Base-by-base conservation (phyloP, 2,329 filamentous ascomycete genomes). In the Chrysoporthe austroafricana region DNA sequence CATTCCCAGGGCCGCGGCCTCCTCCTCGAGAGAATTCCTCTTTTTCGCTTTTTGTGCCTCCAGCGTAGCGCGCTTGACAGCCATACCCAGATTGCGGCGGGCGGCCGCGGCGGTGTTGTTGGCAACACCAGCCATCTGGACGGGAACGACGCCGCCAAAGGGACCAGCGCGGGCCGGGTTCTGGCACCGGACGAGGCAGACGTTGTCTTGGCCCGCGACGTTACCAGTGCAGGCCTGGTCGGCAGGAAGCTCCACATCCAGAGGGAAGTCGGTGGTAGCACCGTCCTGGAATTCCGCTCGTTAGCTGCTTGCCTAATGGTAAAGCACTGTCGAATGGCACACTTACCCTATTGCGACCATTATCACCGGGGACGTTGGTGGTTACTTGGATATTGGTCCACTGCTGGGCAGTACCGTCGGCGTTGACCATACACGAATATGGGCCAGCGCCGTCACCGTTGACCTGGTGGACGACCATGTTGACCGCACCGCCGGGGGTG, bases 391-490 rank as follows among this genome's bases (percentile, higher is more conserved):
- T 85, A 69, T 83, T 77, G 32, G 78, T 75, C 83, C 86, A 89
- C 71, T 79, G 75, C 60, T 79, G 74, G 34, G 83, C 88, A 4
- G 87, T 88, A 66, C 81, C 88, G 67, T 88, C 87, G 66, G 81
- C 77, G 73, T 89, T 88, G 75, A 90, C 88, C 82, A 87, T 87
- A 79, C 88, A 90, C 7, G 80, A 84, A 77, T 89, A 90, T 1
- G 88, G 88, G 21, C 89, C 89, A 68, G 86, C 88, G 67, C 89
- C 89, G 71, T 91, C 89, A 48, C 81, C 82, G 77, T 90, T 91
- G 76, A 91, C 87, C 76, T 90, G 88, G 78, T 90, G 88, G 11
- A 90, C 80, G 1, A 87, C 90, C 82, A 91, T 90, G 72, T 79
- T 79, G 69, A 91, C 72, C 66, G 81, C 72, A 66, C 88, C 89